Evolutionary conservation across 2,329 filamentous ascomycete species (phyloP).

Genomic region (Colletotrichum sp.): DNA sequence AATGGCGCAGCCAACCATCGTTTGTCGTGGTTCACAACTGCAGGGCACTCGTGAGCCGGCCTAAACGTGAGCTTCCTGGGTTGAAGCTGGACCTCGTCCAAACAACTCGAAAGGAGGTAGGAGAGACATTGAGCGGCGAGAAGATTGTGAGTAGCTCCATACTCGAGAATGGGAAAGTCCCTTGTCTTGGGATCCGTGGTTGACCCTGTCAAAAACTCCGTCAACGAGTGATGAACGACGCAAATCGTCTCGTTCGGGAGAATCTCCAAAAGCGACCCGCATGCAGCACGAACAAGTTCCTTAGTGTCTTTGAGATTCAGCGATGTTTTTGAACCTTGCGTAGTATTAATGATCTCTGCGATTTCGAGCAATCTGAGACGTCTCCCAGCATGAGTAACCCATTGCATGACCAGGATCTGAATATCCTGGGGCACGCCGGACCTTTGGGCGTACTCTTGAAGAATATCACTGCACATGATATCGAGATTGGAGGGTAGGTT

Average conservation of each 20-base stretch:
- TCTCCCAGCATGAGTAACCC: constrained; percentile 43
- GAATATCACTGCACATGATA: constrained; percentile 44
- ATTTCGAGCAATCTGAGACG: constrained; percentile 48
- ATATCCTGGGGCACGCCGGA: constrained; percentile 33
- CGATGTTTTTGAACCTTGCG: neutral
- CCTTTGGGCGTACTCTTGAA: constrained; percentile 38
- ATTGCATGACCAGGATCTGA: constrained; percentile 44
- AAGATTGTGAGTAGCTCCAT: neutral
- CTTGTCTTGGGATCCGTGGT: neutral
- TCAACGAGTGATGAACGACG: neutral
- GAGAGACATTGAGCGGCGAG: neutral
- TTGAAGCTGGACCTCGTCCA: neutral
- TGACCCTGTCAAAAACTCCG: neutral
- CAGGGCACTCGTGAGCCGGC: neutral
- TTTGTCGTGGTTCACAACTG: neutral
- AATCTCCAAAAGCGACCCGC: neutral
- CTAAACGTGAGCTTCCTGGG: neutral
- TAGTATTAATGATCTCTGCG: constrained; percentile 24
- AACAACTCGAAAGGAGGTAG: neutral
- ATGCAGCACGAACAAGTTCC: neutral
- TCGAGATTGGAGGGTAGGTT: constrained; percentile 39
- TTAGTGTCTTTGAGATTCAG: neutral
- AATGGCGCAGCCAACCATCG: neutral
- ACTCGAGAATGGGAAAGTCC: neutral
- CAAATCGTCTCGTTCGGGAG: neutral